Evolutionary conservation across 352 stramenopile species (phyloP).

Genomic region (Albugo candida): DNA sequence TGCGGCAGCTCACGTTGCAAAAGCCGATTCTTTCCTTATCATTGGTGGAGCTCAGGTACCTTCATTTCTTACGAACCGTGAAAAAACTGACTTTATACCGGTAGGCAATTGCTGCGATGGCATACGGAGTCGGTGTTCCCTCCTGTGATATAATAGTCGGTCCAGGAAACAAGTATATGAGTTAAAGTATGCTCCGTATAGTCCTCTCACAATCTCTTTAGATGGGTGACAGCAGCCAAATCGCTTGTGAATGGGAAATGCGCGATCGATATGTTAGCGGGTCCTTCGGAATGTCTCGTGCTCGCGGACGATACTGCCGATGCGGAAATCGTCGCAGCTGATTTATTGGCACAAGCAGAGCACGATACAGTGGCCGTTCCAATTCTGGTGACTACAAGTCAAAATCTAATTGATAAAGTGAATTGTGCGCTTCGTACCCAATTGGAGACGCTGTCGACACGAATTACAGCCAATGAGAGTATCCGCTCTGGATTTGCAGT

Average conservation of each 20-base stretch:
- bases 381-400: constrained; percentile 87
- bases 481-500: constrained; percentile 62
- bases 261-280: constrained; percentile 98
- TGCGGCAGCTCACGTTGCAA: constrained; percentile 85
- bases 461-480: constrained; percentile 37
- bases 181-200: neutral
- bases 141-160: constrained; percentile 96
- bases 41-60: constrained; percentile 42
- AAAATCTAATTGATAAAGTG: constrained; percentile 75
- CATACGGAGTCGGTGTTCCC: constrained; percentile 86
- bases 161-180: constrained; percentile 86
- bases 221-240: constrained; percentile 98
- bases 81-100: constrained; percentile 10
- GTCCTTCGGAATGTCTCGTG: constrained; percentile 95
- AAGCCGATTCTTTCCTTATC: constrained; percentile 76
- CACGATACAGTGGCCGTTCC: constrained; percentile 94
- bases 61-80: neutral
- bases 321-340: constrained; percentile 42
- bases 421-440: constrained; percentile 70
- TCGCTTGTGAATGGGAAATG: constrained; percentile 92
- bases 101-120: constrained; percentile 93
- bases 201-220: constrained; percentile 2
- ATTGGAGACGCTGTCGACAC: constrained; percentile 50
- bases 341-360: constrained; percentile 81
- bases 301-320: constrained; percentile 86